These are phyloP conservation scores for Aspergillus novofumigatus DNA, from an alignment of 2,329 filamentous ascomycete species.

Conservation along the genomic window DNA sequence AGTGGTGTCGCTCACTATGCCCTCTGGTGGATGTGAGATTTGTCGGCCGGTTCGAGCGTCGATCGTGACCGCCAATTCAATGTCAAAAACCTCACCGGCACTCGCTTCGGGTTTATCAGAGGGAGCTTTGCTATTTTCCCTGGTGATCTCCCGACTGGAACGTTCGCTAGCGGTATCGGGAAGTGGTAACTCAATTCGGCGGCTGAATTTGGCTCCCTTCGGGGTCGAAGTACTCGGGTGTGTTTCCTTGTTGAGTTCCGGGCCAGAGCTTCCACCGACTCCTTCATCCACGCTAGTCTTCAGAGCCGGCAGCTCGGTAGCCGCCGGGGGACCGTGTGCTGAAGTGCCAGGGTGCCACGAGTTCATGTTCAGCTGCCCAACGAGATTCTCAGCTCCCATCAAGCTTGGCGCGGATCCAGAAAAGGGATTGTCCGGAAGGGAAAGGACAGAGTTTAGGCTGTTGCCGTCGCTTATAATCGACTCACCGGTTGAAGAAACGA, in stretches of 20 bases:
- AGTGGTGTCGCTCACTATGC: slow-evolving; percentile 12
- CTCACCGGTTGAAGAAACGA: slow-evolving; percentile 38
- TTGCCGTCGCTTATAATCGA: slow-evolving; percentile 34
- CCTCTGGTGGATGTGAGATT: slow-evolving; percentile 20
- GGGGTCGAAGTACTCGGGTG: slow-evolving; percentile 25
- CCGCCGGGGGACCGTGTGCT: slow-evolving; percentile 26
- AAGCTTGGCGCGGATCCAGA: slow-evolving; percentile 43
- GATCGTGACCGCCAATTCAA: slow-evolving; percentile 39
- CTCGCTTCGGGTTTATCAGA: slow-evolving; percentile 3
- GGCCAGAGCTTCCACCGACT: slow-evolving; percentile 12
- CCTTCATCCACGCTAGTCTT: slow-evolving; percentile 27
- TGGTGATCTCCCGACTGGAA: slow-evolving; percentile 22
- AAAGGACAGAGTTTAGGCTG: slow-evolving; percentile 36
- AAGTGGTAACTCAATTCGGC: slow-evolving; percentile 37
- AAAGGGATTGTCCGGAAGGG: slow-evolving; percentile 32
- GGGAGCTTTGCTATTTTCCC: slow-evolving; percentile 6
- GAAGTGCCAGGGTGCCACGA: slow-evolving; percentile 36
- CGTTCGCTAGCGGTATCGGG: slow-evolving; percentile 36
- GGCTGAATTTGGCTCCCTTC: slow-evolving; percentile 29
- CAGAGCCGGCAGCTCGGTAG: slow-evolving; percentile 29
- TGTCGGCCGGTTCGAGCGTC: slow-evolving; percentile 41
- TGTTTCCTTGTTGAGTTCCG: slow-evolving; percentile 10
- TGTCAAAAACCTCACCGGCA: slow-evolving; percentile 21
- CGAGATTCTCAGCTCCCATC: slow-evolving; percentile 45
- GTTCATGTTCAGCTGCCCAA: slow-evolving; percentile 46